These are phyloP conservation scores for Diplodia intermedia DNA, from an alignment of 2,329 filamentous ascomycete species.

Conservation along the genomic window DNA sequence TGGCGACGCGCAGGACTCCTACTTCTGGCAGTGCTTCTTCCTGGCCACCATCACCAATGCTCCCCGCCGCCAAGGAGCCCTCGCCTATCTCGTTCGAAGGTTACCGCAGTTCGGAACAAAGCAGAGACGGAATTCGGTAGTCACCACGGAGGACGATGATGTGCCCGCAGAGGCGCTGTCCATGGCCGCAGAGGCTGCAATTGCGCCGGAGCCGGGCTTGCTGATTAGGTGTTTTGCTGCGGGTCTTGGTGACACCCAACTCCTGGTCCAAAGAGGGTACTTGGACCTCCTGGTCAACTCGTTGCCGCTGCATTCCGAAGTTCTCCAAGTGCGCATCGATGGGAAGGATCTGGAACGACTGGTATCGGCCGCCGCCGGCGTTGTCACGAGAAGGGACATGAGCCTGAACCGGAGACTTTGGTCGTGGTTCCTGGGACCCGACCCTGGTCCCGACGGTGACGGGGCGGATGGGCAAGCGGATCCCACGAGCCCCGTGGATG, in stretches of 20 bases:
- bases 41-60: constrained; percentile 89
- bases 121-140: constrained; percentile 31
- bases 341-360: constrained; percentile 79
- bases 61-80: constrained; percentile 80
- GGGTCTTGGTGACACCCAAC: constrained; percentile 83
- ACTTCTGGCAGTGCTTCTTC: constrained; percentile 99
- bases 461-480: constrained; percentile 47
- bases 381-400: constrained; percentile 93
- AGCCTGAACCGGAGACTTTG: constrained; percentile 93
- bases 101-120: constrained; percentile 69
- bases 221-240: constrained; percentile 91
- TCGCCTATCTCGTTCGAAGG: constrained; percentile 82
- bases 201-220: constrained; percentile 88
- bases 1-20: constrained; percentile 69
- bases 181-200: constrained; percentile 68
- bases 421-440: constrained; percentile 93
- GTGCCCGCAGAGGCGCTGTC: constrained; percentile 47
- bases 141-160: constrained; percentile 30
- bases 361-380: constrained; percentile 80
- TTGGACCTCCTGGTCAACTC: constrained; percentile 91
- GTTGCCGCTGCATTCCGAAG: constrained; percentile 80
- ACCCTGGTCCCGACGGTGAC: constrained; percentile 53
- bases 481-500: constrained; percentile 46
- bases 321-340: constrained; percentile 78
- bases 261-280: constrained; percentile 92